Conservation (phyloP, 768 basidiomycete species). For the Collybiopsis luxurians region DNA sequence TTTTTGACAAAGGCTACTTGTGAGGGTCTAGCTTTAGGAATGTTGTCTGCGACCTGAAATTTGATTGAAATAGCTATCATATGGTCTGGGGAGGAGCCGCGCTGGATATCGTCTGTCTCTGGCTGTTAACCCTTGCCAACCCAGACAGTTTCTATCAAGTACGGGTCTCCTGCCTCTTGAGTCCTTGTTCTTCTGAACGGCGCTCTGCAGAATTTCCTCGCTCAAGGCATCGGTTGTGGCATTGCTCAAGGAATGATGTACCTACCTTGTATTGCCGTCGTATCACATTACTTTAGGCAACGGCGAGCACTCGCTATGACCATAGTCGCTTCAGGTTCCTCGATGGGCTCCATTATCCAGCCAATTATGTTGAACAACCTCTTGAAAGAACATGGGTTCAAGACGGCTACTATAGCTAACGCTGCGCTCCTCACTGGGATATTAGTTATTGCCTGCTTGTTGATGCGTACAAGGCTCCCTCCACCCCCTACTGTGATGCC, state of each 20-base stretch:
- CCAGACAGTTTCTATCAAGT: conserved; percentile 47
- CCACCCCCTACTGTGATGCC: conserved; percentile 21
- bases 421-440: conserved; percentile 36
- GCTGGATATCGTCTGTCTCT: conserved; percentile 24
- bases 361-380: conserved; percentile 53
- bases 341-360: conserved; percentile 49
- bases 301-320: conserved; percentile 55
- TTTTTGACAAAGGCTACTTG: conserved; percentile 50
- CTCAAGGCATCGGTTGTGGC: conserved; percentile 57
- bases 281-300: conserved; percentile 51
- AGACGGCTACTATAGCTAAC: conserved; percentile 37
- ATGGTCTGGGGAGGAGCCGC: conserved; percentile 3
- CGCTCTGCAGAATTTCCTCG: conserved; percentile 36
- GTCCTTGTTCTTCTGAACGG: background rate
- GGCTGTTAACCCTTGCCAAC: conserved; percentile 48
- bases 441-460: conserved; percentile 35
- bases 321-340: conserved; percentile 44
- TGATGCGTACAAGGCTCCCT: conserved; percentile 37
- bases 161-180: background rate
- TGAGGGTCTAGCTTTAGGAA: conserved; percentile 15
- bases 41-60: background rate
- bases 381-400: conserved; percentile 35
- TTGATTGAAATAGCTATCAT: background rate
- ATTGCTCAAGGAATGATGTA: conserved; percentile 56
- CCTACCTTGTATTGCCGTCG: conserved; percentile 48